phyloP scores from a whole-genome alignment of 2,329 filamentous ascomycete species.

The Pseudogymnoascus sp. region DNA sequence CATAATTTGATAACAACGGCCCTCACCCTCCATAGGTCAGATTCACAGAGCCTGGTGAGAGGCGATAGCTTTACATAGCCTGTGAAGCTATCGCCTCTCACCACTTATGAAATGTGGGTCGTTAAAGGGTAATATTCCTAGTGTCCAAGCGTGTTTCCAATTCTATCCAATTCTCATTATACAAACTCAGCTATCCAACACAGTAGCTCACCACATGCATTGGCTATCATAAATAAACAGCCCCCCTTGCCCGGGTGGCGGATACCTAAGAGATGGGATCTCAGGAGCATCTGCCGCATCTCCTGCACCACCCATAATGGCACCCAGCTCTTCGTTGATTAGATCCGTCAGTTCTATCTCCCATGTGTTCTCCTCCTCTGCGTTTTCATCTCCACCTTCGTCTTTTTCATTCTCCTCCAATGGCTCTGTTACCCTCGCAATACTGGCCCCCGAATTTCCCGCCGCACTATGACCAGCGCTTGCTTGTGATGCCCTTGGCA shows the following conservation, averaged over 20 bases:
- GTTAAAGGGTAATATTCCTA: background rate
- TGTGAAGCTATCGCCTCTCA: background rate
- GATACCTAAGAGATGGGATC: background rate
- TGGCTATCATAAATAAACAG: background rate
- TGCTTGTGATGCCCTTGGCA: background rate
- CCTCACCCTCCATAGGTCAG: background rate
- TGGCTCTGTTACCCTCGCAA: background rate
- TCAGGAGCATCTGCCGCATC: background rate
- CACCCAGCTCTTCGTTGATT: background rate
- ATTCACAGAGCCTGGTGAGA: background rate
- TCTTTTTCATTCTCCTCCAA: background rate
- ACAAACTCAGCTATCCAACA: background rate
- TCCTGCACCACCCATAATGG: background rate
- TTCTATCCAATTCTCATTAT: background rate
- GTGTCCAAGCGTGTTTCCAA: background rate
- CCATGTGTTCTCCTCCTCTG: background rate
- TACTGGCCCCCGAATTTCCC: background rate
- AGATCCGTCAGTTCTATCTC: background rate
- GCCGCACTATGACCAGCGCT: background rate
- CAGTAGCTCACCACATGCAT: background rate
- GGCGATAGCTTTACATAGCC: background rate
- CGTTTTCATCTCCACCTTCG: background rate
- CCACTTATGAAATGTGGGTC: background rate
- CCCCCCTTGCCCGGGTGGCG: background rate
- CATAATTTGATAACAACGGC: background rate